phyloP scores from a whole-genome alignment of 2,329 filamentous ascomycete species.

The Lasiodiplodia sp. region DNA sequence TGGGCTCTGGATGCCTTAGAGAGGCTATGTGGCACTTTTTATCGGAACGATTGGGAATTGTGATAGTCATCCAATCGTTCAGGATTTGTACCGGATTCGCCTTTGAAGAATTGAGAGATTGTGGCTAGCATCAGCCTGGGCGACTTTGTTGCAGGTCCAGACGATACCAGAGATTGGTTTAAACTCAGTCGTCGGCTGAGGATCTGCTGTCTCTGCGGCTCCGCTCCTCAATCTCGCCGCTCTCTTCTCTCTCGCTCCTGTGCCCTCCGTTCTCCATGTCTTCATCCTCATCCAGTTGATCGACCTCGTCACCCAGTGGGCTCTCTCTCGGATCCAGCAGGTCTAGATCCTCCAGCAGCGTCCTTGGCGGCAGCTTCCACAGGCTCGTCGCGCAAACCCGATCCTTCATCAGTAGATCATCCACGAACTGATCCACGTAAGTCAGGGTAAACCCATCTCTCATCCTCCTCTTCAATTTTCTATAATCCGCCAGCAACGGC shows the following conservation, averaged over 20 bases:
- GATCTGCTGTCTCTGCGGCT: constrained; percentile 9
- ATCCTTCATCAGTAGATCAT: constrained; percentile 88
- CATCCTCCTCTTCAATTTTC: constrained; percentile 81
- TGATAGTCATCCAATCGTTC: too few relatives aligned
- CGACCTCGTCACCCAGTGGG: constrained; percentile 77
- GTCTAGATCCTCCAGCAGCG: constrained; percentile 87
- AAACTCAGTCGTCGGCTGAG: constrained; percentile 3
- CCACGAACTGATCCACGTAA: constrained; percentile 89
- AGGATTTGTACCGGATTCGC: too few relatives aligned
- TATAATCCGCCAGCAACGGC: constrained; percentile 78
- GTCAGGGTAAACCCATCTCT: constrained; percentile 78
- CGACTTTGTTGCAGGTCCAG: too few relatives aligned
- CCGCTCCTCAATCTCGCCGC: constrained; percentile 4
- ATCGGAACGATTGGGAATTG: too few relatives aligned
- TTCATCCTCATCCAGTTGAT: constrained; percentile 69
- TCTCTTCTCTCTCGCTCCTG: constrained; percentile 13
- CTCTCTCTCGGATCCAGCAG: constrained; percentile 85
- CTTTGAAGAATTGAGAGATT: too few relatives aligned
- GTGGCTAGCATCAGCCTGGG: too few relatives aligned
- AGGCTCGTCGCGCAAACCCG: constrained; percentile 89
- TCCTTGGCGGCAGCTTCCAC: constrained; percentile 86
- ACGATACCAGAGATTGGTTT: too few relatives aligned
- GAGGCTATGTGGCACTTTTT: too few relatives aligned
- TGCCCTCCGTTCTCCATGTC: constrained; percentile 8
- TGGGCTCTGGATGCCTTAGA: too few relatives aligned